Conservation (phyloP, 1,284 basidiomycete species). For the Trametes hirsuta region DNA sequence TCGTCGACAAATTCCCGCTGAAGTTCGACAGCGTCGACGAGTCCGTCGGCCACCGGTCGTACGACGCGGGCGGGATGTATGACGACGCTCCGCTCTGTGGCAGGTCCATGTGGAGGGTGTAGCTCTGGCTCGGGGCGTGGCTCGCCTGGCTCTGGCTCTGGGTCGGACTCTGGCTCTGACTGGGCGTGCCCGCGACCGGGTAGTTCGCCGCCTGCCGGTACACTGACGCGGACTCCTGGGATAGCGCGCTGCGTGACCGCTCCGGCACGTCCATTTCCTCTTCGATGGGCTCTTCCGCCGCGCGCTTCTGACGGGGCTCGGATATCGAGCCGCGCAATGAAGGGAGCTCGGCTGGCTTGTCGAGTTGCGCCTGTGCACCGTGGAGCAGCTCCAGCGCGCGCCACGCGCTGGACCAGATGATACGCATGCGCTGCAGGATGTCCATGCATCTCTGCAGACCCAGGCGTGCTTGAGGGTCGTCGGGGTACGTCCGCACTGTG, state of each 20-base stretch:
- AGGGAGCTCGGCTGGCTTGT: conserved; percentile 12
- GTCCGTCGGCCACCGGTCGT: conserved; percentile 56
- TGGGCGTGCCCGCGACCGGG: conserved; percentile 16
- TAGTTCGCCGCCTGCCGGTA: conserved; percentile 27
- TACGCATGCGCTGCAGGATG: conserved; percentile 68
- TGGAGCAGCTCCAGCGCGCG: conserved; percentile 75
- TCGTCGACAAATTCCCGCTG: conserved; percentile 56
- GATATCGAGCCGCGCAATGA: conserved; percentile 13
- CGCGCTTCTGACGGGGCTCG: conserved; percentile 27
- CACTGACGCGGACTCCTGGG: conserved; percentile 16
- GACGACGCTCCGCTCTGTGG: conserved; percentile 24
- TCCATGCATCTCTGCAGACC: conserved; percentile 73
- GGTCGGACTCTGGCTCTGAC: conserved; percentile 9
- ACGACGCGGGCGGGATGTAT: conserved; percentile 44
- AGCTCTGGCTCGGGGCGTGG: conserved; percentile 10
- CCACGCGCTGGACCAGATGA: conserved; percentile 77
- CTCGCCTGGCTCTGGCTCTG: neutral
- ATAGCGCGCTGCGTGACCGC: conserved; percentile 19
- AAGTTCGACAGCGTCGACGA: conserved; percentile 39
- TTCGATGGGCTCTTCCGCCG: conserved; percentile 27
- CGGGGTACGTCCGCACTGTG: conserved; percentile 62
- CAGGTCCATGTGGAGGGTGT: conserved; percentile 29
- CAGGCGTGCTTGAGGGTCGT: conserved; percentile 68
- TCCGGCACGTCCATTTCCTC: conserved; percentile 18
- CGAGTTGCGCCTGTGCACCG: conserved; percentile 58